phyloP scores from a whole-genome alignment of 1,139 yeast species.

The Yamadazyma diospyri region DNA sequence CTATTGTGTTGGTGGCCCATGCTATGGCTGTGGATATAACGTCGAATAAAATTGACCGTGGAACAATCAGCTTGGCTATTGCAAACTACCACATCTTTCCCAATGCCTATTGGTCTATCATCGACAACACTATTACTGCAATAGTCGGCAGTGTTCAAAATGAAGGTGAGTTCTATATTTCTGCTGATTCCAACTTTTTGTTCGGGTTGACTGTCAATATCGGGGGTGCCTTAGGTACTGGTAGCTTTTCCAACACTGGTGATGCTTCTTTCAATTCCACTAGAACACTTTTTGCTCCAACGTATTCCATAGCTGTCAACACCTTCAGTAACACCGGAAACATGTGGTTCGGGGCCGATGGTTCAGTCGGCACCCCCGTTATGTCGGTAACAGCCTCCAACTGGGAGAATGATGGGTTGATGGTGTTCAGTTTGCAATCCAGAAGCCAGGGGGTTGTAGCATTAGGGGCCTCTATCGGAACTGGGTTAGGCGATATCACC shows the following conservation, averaged over 20 bases:
- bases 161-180: conserved; percentile 23
- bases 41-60: conserved; percentile 11
- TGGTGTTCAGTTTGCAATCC: conserved; percentile 19
- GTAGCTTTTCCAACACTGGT: conserved; percentile 6
- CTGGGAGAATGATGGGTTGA: conserved; percentile 24
- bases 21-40: conserved; percentile 7
- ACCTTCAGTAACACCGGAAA: conserved; percentile 25
- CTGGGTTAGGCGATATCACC: conserved; percentile 14
- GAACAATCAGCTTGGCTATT: conserved; percentile 15
- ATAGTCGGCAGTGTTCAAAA: conserved; percentile 21
- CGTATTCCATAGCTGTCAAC: conserved; percentile 17
- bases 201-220: conserved; percentile 8
- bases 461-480: conserved; percentile 16
- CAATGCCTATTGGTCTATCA: conserved; percentile 32
- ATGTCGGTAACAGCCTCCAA: conserved; percentile 17
- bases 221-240: conserved; percentile 7
- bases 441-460: conserved; percentile 16
- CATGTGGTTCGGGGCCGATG: conserved; percentile 23
- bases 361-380: conserved; percentile 17
- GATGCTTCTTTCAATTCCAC: conserved; percentile 17
- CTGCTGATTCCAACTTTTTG: conserved; percentile 7
- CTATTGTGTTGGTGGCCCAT: conserved; percentile 1
- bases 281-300: conserved; percentile 15
- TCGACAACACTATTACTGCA: conserved; percentile 24
- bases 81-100: conserved; percentile 20